phyloP scores from a whole-genome alignment of 225 moss, liverwort and hornwort species.

The Polytrichum commune region DNA sequence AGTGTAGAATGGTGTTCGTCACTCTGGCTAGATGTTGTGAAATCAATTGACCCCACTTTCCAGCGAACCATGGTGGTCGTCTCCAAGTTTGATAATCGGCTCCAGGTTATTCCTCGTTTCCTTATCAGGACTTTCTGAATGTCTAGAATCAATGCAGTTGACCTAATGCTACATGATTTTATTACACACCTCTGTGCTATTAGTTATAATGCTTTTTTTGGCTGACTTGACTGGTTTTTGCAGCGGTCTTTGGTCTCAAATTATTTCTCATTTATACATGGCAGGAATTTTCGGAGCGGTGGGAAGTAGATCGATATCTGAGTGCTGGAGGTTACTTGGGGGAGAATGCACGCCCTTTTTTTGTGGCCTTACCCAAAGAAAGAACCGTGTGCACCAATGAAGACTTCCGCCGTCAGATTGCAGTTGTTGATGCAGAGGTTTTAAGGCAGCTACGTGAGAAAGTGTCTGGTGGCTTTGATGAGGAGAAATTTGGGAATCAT shows the following conservation, averaged over 20 bases:
- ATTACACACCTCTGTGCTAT: too few relatives aligned
- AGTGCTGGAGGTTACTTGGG: slow-evolving; percentile 79
- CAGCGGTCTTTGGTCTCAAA: too few relatives aligned
- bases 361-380: slow-evolving; percentile 82
- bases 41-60: slow-evolving; percentile 66
- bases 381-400: slow-evolving; percentile 49
- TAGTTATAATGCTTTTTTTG: too few relatives aligned
- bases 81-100: slow-evolving; percentile 87
- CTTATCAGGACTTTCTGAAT: not conserved
- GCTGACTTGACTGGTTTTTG: too few relatives aligned
- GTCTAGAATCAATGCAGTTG: too few relatives aligned
- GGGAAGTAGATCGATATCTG: slow-evolving; percentile 86
- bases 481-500: slow-evolving; percentile 70
- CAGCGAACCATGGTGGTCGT: slow-evolving; percentile 75
- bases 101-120: slow-evolving; percentile 40
- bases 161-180: too few relatives aligned
- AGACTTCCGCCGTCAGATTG: slow-evolving; percentile 71
- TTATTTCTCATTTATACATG: not conserved
- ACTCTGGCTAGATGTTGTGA: slow-evolving; percentile 78
- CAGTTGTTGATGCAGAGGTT: slow-evolving; percentile 56
- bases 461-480: slow-evolving; percentile 72
- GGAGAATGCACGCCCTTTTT: slow-evolving; percentile 76
- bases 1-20: slow-evolving; percentile 94
- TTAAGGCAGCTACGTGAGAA: slow-evolving; percentile 65
- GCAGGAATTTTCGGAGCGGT: slow-evolving; percentile 77